Base-by-base conservation (phyloP, 495 filamentous ascomycete species). In the Lophiotrema nucula region DNA sequence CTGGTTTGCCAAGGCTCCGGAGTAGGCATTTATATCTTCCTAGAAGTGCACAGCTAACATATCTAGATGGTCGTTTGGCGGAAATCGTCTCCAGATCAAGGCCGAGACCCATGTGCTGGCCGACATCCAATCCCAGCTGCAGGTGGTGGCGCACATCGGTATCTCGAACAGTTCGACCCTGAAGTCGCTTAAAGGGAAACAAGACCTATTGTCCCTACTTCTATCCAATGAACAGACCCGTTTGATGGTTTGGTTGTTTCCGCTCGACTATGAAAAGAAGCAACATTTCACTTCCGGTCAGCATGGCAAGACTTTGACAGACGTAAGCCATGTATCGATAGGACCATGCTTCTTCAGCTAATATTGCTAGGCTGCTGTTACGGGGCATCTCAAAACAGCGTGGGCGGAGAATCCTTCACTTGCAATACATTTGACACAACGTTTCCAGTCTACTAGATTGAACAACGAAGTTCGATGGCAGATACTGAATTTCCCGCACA, bases 41-140 rank as follows among this genome's bases (percentile, higher is more conserved):
- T 28, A 19, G 11, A 10, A 16, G 15, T 3, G 24, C 27, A 5
- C 24, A 16, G 35, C 63, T 70, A 56, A 73, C 27, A 56, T 0
- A 28, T 19, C 2, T 25, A 72, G 81, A 59, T 99, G 93, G 93
- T 95, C 92, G 2, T 97, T 95, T 69, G 95, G 95, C 38, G 91
- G 92, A 55, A 97, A 97, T 68, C 79, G 88, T 43, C 75, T 97
- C 6, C 93, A 97, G 67, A 79, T 97, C 25, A 97, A 93, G 72
- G 90, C 95, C 0, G 95, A 99, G 71, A 83, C 88, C 27, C 86
- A 84, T 59, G 72, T 97, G 27, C 81, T 99, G 6, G 77, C 77
- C 10, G 92, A 97, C 72, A 84, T 97, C 33, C 73, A 82, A 24
- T 72, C 73, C 42, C 80, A 83, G 24, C 69, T 99, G 54, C 79